Conservation (phyloP, 2,329 filamentous ascomycete species). For the Leptographium lundbergii region DNA sequence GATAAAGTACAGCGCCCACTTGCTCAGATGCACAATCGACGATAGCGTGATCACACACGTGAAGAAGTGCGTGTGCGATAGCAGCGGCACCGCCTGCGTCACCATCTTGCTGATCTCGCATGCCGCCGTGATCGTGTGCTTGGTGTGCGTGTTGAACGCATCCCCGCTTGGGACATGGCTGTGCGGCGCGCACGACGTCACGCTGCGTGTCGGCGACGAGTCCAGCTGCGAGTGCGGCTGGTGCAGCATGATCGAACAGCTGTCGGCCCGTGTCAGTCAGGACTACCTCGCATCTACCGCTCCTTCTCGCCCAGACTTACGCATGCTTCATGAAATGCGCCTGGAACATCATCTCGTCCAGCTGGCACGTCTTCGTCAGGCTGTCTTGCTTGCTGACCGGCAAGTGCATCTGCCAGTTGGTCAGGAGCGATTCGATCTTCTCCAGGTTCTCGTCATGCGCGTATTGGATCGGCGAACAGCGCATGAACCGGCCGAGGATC, state of each 20-base stretch:
- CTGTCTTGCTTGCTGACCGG: constrained; percentile 59
- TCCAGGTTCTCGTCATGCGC: constrained; percentile 39
- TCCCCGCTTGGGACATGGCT: constrained; percentile 34
- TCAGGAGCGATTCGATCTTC: constrained; percentile 39
- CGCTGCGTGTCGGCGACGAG: constrained; percentile 39
- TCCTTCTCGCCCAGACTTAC: constrained; percentile 18
- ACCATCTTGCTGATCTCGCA: constrained; percentile 65
- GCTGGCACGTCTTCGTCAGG: constrained; percentile 53
- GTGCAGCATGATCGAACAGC: constrained; percentile 61
- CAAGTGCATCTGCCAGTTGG: constrained; percentile 70
- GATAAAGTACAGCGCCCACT: constrained; percentile 56
- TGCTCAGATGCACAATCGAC: constrained; percentile 69
- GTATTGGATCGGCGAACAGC: constrained; percentile 36
- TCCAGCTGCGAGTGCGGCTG: constrained; percentile 68
- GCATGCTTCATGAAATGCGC: constrained; percentile 65
- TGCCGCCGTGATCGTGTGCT: constrained; percentile 68
- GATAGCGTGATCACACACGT: constrained; percentile 68
- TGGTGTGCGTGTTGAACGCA: constrained; percentile 54
- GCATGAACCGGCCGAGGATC: constrained; percentile 66
- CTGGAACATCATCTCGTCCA: constrained; percentile 88
- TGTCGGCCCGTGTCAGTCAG: constrained; percentile 12
- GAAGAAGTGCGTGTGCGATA: constrained; percentile 72
- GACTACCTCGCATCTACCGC: neutral
- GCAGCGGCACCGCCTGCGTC: constrained; percentile 57
- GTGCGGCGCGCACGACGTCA: constrained; percentile 57